Conservation (phyloP, 2,329 filamentous ascomycete genomes). For the Penicillium crustosum region DNA sequence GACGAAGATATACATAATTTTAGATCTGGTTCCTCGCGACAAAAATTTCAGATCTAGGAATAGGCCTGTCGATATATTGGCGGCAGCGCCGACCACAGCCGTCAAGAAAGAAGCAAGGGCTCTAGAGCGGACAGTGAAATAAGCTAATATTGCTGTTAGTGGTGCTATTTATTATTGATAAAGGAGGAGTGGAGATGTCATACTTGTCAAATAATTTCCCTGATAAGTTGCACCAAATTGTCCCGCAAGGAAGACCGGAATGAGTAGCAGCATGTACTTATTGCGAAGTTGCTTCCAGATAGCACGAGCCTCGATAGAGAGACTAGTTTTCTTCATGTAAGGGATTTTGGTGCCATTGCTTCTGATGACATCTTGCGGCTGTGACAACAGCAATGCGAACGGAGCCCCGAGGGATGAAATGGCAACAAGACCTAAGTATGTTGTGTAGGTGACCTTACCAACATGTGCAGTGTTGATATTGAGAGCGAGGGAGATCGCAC, state of each 20-base stretch:
- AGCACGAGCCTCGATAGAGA: slow-evolving; percentile 41
- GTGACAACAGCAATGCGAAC: slow-evolving; percentile 47
- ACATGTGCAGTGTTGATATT: slow-evolving; percentile 47
- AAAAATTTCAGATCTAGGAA: slow-evolving; percentile 42
- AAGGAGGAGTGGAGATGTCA: neutral
- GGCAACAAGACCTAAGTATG: slow-evolving; percentile 33
- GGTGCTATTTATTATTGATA: neutral
- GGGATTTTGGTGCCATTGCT: slow-evolving; percentile 38
- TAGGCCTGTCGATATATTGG: slow-evolving; percentile 28
- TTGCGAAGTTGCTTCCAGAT: slow-evolving; percentile 43
- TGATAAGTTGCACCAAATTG: slow-evolving; percentile 55
- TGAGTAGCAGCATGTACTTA: slow-evolving; percentile 50
- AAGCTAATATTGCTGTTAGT: slow-evolving; percentile 27
- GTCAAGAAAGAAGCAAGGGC: slow-evolving; percentile 47
- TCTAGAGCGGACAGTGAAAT: slow-evolving; percentile 53
- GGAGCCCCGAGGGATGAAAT: slow-evolving; percentile 50
- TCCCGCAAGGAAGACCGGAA: slow-evolving; percentile 52
- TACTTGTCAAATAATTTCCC: slow-evolving; percentile 52
- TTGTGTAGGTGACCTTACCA: slow-evolving; percentile 50
- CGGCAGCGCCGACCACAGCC: slow-evolving; percentile 48
- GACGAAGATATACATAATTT: slow-evolving; percentile 46
- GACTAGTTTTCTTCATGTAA: slow-evolving; percentile 23
- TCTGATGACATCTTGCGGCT: slow-evolving; percentile 49
- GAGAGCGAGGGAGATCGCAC: slow-evolving; percentile 52
- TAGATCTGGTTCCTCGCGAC: slow-evolving; percentile 46